Conservation (phyloP, 805 yeast species). For the Lachancea sp. region DNA sequence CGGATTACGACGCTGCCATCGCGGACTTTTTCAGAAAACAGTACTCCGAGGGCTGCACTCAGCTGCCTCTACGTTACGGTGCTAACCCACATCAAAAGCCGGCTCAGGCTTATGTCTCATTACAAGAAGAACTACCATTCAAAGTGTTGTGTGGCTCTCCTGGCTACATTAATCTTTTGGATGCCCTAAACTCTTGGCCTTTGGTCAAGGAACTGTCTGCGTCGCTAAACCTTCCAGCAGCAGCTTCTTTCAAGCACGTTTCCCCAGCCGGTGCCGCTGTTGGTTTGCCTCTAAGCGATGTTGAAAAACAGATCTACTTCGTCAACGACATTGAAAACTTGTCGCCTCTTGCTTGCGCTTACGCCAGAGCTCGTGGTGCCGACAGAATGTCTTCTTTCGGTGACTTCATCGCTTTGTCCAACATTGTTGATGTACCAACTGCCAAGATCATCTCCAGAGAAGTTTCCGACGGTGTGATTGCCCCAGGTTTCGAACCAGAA, state of each 20-base stretch:
- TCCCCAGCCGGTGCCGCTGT: slow-evolving; percentile 99
- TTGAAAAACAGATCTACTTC: slow-evolving; percentile 92
- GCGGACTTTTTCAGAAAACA: slow-evolving; percentile 96
- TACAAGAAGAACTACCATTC: slow-evolving; percentile 86
- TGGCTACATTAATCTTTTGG: slow-evolving; percentile 93
- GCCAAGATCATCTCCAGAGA: slow-evolving; percentile 96
- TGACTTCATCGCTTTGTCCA: slow-evolving; percentile 95
- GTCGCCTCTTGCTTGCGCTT: slow-evolving; percentile 95
- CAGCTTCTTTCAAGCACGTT: slow-evolving; percentile 97
- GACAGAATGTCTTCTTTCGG: slow-evolving; percentile 99
- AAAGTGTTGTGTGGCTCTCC: slow-evolving; percentile 92
- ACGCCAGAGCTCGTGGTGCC: slow-evolving; percentile 99
- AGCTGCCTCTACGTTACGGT: slow-evolving; percentile 94
- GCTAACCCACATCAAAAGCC: slow-evolving; percentile 99
- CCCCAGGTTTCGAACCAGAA: slow-evolving; percentile 92
- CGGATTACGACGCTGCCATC: slow-evolving; percentile 93
- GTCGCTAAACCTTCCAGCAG: slow-evolving; percentile 92
- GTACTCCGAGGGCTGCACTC: slow-evolving; percentile 83
- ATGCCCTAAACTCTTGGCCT: slow-evolving; percentile 98
- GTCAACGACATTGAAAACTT: slow-evolving; percentile 91
- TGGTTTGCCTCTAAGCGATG: slow-evolving; percentile 84
- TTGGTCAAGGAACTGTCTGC: slow-evolving; percentile 94
- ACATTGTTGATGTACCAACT: slow-evolving; percentile 92
- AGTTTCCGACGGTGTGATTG: slow-evolving; percentile 97
- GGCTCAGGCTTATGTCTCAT: slow-evolving; percentile 88